Conservation (phyloP, 2,329 filamentous ascomycete species). For the Sporothrix dimorphospora region DNA sequence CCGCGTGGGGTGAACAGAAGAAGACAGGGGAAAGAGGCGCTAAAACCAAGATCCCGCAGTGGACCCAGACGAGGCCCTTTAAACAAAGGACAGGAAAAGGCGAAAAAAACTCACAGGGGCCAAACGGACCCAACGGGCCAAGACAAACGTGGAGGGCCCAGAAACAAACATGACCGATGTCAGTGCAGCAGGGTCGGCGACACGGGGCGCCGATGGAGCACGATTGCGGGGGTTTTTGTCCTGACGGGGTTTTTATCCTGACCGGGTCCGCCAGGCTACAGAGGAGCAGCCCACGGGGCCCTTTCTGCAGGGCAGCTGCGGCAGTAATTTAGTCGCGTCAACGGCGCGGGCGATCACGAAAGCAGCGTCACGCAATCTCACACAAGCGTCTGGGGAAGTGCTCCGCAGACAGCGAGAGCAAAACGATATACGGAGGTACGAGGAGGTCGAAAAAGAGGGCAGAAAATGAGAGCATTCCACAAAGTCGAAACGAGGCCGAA, state of each 20-base stretch:
- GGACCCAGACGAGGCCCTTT: background rate
- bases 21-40: background rate
- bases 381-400: slow-evolving; percentile 2
- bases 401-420: background rate
- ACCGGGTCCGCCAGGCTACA: too few relatives aligned
- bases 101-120: background rate
- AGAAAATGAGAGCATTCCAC: background rate
- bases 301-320: background rate
- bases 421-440: background rate
- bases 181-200: background rate
- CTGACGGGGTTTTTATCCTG: too few relatives aligned
- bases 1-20: slow-evolving; percentile 11
- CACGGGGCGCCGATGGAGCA: background rate
- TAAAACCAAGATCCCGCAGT: slow-evolving; percentile 2
- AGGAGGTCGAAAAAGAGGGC: background rate
- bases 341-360: slow-evolving; percentile 27
- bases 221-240: background rate
- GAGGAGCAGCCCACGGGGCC: background rate
- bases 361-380: slow-evolving; percentile 25
- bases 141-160: slow-evolving; percentile 16
- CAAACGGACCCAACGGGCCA: background rate
- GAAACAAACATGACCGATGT: slow-evolving; percentile 25
- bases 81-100: background rate
- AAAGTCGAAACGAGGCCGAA: background rate
- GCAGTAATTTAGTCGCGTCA: slow-evolving; percentile 23